Conservation (phyloP, 2,329 filamentous ascomycete genomes). For the Fusarium subglutinans region DNA sequence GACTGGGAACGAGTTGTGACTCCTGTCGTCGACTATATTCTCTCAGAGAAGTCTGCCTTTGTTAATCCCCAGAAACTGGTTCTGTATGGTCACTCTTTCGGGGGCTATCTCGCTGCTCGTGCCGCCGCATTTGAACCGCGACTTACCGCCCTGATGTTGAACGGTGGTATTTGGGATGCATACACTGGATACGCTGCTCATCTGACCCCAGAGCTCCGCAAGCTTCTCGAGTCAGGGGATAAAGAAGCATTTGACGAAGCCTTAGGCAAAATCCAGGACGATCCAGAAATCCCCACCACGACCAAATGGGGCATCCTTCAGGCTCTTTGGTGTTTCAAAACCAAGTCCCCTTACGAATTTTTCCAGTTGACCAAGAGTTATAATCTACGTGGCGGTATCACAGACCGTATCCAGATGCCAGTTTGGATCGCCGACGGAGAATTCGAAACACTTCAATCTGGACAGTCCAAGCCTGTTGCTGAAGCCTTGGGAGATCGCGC, state of each 20-base stretch:
- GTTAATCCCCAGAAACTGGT: background rate
- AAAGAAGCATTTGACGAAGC: conserved; percentile 28
- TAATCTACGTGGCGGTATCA: conserved; percentile 10
- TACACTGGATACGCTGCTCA: conserved; percentile 13
- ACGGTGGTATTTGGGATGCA: conserved; percentile 21
- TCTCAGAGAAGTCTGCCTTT: background rate
- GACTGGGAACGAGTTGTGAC: conserved; percentile 25
- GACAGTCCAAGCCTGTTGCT: background rate
- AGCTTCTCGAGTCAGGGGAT: conserved; percentile 17
- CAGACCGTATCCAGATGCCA: conserved; percentile 37
- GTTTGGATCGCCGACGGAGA: conserved; percentile 33
- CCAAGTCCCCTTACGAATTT: conserved; percentile 43
- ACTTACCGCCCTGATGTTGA: background rate
- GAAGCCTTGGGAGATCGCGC: conserved; percentile 2
- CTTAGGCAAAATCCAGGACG: background rate
- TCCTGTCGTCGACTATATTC: conserved; percentile 5
- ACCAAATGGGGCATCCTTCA: conserved; percentile 46
- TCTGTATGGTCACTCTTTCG: conserved; percentile 16
- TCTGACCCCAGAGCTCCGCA: background rate
- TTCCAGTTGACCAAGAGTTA: conserved; percentile 27
- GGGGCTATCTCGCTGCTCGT: conserved; percentile 24
- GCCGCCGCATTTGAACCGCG: conserved; percentile 27
- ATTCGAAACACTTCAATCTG: conserved; percentile 25
- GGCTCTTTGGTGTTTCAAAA: conserved; percentile 47
- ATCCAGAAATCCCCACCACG: conserved; percentile 18